Percentiles rank a stretch among this genome's conserved stretches.
phyloP scores from a whole-genome alignment of 2,329 filamentous ascomycete genomes.

The Intubia oerlemansii region DNA sequence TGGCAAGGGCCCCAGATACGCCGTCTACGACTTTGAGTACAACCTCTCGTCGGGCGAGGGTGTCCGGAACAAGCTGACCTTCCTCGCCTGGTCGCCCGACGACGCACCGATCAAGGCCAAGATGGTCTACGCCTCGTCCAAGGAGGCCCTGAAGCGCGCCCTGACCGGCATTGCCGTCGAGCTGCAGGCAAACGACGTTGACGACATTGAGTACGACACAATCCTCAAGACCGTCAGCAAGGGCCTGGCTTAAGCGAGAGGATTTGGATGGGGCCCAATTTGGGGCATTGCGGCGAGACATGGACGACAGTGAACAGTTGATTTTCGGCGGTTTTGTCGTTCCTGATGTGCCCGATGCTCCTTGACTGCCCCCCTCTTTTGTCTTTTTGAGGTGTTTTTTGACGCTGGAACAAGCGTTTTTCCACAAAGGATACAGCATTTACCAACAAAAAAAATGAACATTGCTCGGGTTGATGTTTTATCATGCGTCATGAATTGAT shows the following conservation, averaged over 20 bases:
- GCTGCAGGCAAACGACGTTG: constrained; percentile 65
- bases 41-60: constrained; percentile 51
- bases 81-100: constrained; percentile 65
- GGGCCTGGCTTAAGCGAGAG: constrained; percentile 23
- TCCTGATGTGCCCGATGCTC: too few species aligned
- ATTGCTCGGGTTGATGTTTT: too few species aligned
- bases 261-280: too few species aligned
- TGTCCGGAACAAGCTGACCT: constrained; percentile 41
- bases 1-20: constrained; percentile 54
- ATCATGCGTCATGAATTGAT: too few species aligned
- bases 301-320: too few species aligned
- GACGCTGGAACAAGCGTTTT: too few species aligned
- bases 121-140: constrained; percentile 82
- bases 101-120: constrained; percentile 64
- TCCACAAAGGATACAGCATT: too few species aligned
- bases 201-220: constrained; percentile 61
- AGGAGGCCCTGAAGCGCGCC: constrained; percentile 63
- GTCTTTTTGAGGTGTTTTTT: too few species aligned
- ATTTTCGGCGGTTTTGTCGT: too few species aligned
- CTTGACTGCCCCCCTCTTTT: too few species aligned
- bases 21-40: constrained; percentile 72
- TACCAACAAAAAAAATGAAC: too few species aligned
- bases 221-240: constrained; percentile 47
- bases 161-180: constrained; percentile 56
- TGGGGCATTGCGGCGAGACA: too few species aligned